These are phyloP conservation scores for Kodamaea fungicola DNA, from an alignment of 1,139 yeast genomes.

Conservation along the genomic window DNA sequence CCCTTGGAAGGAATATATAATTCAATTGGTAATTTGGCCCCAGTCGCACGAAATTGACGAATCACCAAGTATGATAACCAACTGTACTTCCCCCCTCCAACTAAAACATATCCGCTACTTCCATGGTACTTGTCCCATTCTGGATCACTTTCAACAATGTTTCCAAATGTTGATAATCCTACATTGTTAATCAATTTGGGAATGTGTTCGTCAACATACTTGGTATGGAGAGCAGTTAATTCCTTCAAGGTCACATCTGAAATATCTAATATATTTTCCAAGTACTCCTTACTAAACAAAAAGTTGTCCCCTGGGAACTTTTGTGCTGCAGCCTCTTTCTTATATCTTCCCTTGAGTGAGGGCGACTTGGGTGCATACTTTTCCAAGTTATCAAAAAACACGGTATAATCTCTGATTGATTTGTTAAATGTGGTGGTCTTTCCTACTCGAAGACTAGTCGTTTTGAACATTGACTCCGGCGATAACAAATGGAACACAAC, in stretches of 20 bases:
- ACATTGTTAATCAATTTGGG: slow-evolving; percentile 26
- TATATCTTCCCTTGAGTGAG: slow-evolving; percentile 35
- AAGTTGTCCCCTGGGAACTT: slow-evolving; percentile 22
- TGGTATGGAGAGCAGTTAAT: slow-evolving; percentile 31
- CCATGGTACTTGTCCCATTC: slow-evolving; percentile 37
- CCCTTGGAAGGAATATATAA: slow-evolving; percentile 49
- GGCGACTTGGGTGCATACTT: slow-evolving; percentile 25
- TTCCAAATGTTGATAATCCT: slow-evolving; percentile 38
- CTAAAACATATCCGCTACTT: slow-evolving; percentile 38
- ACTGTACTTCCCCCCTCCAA: slow-evolving; percentile 44
- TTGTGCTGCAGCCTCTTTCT: slow-evolving; percentile 27
- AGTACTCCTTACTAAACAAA: slow-evolving; percentile 35
- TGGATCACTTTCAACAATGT: slow-evolving; percentile 28
- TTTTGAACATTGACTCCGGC: too few species aligned
- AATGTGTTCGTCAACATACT: slow-evolving; percentile 30
- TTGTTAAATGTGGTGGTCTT: not conserved
- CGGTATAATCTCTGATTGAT: slow-evolving; percentile 25
- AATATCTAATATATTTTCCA: slow-evolving; percentile 38
- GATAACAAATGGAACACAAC: too few species aligned
- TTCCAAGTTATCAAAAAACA: slow-evolving; percentile 32
- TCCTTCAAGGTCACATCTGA: slow-evolving; percentile 28
- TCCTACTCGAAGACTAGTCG: not conserved
- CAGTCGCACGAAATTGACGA: slow-evolving; percentile 37
- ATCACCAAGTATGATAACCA: slow-evolving; percentile 46
- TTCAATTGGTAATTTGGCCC: slow-evolving; percentile 41